Evolutionary conservation across 768 basidiomycete species (phyloP).

Genomic region (Naganishia onofrii): DNA sequence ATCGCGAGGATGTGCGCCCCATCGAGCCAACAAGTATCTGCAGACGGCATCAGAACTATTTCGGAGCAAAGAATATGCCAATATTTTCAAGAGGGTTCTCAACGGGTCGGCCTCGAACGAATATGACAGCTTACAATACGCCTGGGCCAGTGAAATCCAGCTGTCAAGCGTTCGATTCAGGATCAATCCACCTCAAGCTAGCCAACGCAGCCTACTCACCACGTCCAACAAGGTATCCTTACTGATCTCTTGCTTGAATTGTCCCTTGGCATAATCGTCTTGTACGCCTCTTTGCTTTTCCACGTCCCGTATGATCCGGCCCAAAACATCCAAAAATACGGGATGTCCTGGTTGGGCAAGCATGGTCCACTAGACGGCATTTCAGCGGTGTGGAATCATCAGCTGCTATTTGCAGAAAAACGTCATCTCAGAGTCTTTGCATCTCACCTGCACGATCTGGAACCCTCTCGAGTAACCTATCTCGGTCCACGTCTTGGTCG

Average conservation of each 20-base stretch:
- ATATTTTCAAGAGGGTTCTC: neutral
- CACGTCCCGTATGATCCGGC: constrained; percentile 30
- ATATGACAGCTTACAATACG: constrained; percentile 31
- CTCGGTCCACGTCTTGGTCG: constrained; percentile 31
- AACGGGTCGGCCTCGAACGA: neutral
- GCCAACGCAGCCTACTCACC: neutral
- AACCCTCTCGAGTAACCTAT: constrained; percentile 36
- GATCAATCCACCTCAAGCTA: neutral
- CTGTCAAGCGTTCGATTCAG: neutral
- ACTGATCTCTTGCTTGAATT: neutral
- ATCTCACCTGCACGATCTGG: constrained; percentile 34
- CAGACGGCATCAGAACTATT: constrained; percentile 26
- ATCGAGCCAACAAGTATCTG: constrained; percentile 25
- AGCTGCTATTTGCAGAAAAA: no score
- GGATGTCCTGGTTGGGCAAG: constrained; percentile 37
- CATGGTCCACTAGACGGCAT: constrained; percentile 37
- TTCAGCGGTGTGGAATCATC: no score
- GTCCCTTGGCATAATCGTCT: neutral
- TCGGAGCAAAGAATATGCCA: neutral
- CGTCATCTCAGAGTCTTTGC: no score
- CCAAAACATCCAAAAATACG: constrained; percentile 39
- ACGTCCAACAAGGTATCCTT: constrained; percentile 2
- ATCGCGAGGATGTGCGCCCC: constrained; percentile 14
- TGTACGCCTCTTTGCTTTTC: constrained; percentile 22
- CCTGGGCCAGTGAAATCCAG: constrained; percentile 41